Conservation (phyloP, 345 rosid genomes). For the Aegle marmelos region DNA sequence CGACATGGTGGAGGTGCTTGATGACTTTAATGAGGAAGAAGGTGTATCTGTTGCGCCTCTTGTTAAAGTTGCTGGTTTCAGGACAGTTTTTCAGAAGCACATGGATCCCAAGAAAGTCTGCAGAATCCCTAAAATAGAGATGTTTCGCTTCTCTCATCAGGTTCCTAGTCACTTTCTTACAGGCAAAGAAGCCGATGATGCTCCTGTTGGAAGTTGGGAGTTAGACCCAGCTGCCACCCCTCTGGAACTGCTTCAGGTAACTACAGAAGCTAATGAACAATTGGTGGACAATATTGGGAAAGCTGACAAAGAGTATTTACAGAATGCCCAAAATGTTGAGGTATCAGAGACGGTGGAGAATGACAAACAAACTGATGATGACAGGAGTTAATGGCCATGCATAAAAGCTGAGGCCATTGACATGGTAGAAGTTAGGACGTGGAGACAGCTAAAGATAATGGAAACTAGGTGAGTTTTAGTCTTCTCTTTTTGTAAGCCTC, state of each 20-base stretch:
- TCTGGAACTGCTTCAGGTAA: slow-evolving; percentile 52
- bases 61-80: slow-evolving; percentile 70
- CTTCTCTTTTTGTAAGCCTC: slow-evolving; percentile 9
- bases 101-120: slow-evolving; percentile 36
- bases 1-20: slow-evolving; percentile 90
- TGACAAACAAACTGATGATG: slow-evolving; percentile 1
- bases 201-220: slow-evolving; percentile 66
- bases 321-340: not conserved
- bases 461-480: slow-evolving; percentile 3
- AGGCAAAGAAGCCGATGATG: slow-evolving; percentile 67
- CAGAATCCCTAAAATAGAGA: slow-evolving; percentile 63
- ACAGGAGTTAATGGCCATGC: slow-evolving; percentile 1
- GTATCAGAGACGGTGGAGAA: slow-evolving; percentile 12
- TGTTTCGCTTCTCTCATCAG: slow-evolving; percentile 93
- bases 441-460: not conserved
- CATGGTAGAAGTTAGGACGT: slow-evolving; percentile 1
- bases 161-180: slow-evolving; percentile 78
- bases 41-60: slow-evolving; percentile 59
- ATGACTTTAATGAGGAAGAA: slow-evolving; percentile 57
- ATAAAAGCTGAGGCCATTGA: slow-evolving; percentile 13
- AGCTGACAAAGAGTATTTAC: slow-evolving; percentile 3
- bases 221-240: slow-evolving; percentile 95
- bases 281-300: slow-evolving; percentile 17
- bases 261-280: slow-evolving; percentile 21
- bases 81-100: slow-evolving; percentile 55